Conservation (phyloP, 495 filamentous ascomycete species). For the Aspergillus campestris region DNA sequence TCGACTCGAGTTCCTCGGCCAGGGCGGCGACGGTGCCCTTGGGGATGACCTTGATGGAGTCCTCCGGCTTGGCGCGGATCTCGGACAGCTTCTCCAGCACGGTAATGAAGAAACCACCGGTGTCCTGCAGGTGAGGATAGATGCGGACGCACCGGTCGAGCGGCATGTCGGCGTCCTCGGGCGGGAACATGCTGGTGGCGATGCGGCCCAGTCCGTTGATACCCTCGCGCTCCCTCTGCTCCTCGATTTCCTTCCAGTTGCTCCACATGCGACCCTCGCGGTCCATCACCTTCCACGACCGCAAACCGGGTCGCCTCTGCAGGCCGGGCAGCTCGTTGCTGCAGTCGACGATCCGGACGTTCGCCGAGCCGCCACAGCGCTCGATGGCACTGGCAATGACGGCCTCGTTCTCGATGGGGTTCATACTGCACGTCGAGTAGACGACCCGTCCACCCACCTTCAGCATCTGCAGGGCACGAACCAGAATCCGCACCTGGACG, state of each 20-base stretch:
- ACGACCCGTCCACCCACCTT: conserved; percentile 91
- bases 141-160: conserved; percentile 86
- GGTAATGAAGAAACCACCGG: conserved; percentile 93
- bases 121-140: conserved; percentile 92
- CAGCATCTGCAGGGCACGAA: conserved; percentile 91
- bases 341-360: conserved; percentile 78
- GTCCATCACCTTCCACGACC: conserved; percentile 81
- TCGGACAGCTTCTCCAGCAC: conserved; percentile 86
- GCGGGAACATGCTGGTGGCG: conserved; percentile 76
- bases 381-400: conserved; percentile 80
- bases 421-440: conserved; percentile 97
- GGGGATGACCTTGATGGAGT: conserved; percentile 48
- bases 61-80: conserved; percentile 75
- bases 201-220: conserved; percentile 54
- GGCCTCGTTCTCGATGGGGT: conserved; percentile 96
- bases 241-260: conserved; percentile 66
- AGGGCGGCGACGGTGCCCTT: conserved; percentile 45
- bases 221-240: conserved; percentile 49
- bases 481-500: conserved; percentile 80
- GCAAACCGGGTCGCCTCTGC: conserved; percentile 64
- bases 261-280: conserved; percentile 66
- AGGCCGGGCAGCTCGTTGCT: conserved; percentile 65
- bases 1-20: conserved; percentile 44
- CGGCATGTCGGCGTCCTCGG: conserved; percentile 53
- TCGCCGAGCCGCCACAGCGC: conserved; percentile 74